Evolutionary conservation across 768 basidiomycete species (phyloP).

Genomic region (Lactifluus piperatus): DNA sequence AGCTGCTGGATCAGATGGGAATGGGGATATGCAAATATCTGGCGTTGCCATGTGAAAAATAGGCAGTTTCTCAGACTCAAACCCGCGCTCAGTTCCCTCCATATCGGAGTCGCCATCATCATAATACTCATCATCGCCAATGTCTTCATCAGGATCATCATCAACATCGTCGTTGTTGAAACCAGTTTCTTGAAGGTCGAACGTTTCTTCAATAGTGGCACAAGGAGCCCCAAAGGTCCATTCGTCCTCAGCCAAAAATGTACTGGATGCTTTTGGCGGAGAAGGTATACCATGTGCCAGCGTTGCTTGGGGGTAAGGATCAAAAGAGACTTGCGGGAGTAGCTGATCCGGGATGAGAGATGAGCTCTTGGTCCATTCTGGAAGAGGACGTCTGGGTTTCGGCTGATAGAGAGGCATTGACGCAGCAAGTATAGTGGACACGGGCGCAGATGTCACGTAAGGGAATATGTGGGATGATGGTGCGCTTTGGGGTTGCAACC

Average conservation of each 20-base stretch:
- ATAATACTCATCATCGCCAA: slow-evolving; percentile 9
- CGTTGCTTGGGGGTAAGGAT: background rate
- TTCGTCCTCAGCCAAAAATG: background rate
- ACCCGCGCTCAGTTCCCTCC: slow-evolving; percentile 6
- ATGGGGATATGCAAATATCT: background rate
- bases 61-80: background rate
- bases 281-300: background rate
- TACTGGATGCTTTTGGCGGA: background rate
- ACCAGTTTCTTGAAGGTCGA: background rate
- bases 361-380: slow-evolving; percentile 16
- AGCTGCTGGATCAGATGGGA: background rate
- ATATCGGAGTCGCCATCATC: background rate
- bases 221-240: slow-evolving; percentile 11
- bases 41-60: background rate
- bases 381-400: slow-evolving; percentile 13
- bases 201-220: slow-evolving; percentile 11
- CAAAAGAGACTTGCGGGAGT: background rate
- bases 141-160: background rate
- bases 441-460: background rate
- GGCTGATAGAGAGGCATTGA: slow-evolving; percentile 10
- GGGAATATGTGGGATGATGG: background rate
- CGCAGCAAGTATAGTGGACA: background rate
- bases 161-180: slow-evolving; percentile 13
- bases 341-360: slow-evolving; percentile 10
- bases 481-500: background rate